These are phyloP conservation scores for Metschnikowia bowlesiae DNA, from an alignment of 805 yeast species.

Conservation along the genomic window DNA sequence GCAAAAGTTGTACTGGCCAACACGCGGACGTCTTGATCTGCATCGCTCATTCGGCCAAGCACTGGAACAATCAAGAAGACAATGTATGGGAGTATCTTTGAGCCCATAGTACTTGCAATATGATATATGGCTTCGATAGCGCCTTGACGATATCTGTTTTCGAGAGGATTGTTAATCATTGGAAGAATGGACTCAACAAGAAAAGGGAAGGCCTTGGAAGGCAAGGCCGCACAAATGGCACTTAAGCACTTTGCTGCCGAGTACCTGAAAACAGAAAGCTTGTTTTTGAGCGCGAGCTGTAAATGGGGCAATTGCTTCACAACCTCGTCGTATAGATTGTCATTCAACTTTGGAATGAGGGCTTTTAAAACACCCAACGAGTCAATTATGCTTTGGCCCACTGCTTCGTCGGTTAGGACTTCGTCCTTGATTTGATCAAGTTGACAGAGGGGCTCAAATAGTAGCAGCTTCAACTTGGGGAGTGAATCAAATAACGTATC, in stretches of 20 bases:
- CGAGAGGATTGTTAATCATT: slow-evolving; percentile 70
- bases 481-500: slow-evolving; percentile 51
- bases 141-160: slow-evolving; percentile 77
- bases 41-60: slow-evolving; percentile 95
- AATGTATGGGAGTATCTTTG: slow-evolving; percentile 86
- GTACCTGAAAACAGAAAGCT: slow-evolving; percentile 80
- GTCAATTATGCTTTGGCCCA: slow-evolving; percentile 82
- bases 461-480: slow-evolving; percentile 60
- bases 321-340: slow-evolving; percentile 46
- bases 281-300: slow-evolving; percentile 58
- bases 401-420: slow-evolving; percentile 36
- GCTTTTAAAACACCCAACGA: slow-evolving; percentile 79
- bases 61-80: slow-evolving; percentile 95
- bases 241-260: slow-evolving; percentile 89
- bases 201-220: slow-evolving; percentile 69
- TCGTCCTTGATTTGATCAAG: slow-evolving; percentile 24
- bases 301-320: slow-evolving; percentile 37
- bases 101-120: slow-evolving; percentile 78
- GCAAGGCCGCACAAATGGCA: slow-evolving; percentile 63
- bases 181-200: slow-evolving; percentile 78
- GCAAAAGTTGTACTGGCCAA: slow-evolving; percentile 96
- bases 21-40: slow-evolving; percentile 81
- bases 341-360: slow-evolving; percentile 57
- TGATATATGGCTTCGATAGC: slow-evolving; percentile 90
- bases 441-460: slow-evolving; percentile 60